Evolutionary conservation across 169 alveolate species (phyloP).

Genomic region (Sarcocystis neurona): DNA sequence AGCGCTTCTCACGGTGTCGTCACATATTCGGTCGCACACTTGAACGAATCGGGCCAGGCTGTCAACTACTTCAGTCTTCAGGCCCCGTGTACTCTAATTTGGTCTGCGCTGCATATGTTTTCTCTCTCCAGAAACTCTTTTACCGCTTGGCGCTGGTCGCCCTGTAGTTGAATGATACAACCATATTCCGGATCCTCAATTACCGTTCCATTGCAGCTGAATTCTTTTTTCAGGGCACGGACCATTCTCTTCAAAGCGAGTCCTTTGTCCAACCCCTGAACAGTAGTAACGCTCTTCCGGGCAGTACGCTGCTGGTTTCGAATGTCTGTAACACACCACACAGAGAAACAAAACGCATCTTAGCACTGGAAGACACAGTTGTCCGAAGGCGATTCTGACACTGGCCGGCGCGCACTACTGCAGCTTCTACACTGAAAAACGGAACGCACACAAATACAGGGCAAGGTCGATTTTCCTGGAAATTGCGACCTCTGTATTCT

Average conservation of each 20-base stretch:
- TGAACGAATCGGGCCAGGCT: no score
- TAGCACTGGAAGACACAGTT: neutral
- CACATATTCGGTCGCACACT: no score
- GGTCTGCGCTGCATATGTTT: slow-evolving; percentile 85
- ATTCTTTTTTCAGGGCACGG: slow-evolving; percentile 87
- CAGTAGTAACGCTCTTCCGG: slow-evolving; percentile 92
- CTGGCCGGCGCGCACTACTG: no score
- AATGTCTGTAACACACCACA: slow-evolving; percentile 63
- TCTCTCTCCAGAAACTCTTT: slow-evolving; percentile 87
- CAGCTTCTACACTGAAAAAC: neutral
- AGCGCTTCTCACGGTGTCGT: no score
- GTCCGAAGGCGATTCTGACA: no score
- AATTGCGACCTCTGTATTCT: no score
- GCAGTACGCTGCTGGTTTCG: slow-evolving; percentile 94
- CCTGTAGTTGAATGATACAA: slow-evolving; percentile 88
- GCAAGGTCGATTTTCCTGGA: no score
- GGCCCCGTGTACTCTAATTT: slow-evolving; percentile 90
- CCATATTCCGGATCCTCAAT: slow-evolving; percentile 91
- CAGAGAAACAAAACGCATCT: neutral
- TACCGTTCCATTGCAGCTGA: slow-evolving; percentile 93
- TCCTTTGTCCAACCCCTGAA: slow-evolving; percentile 90
- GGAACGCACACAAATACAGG: neutral
- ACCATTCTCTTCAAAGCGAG: slow-evolving; percentile 90
- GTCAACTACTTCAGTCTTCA: no score
- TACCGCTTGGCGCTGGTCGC: slow-evolving; percentile 83